Conservation (phyloP, 1,139 yeast genomes). For the Debaryomyces sp. region DNA sequence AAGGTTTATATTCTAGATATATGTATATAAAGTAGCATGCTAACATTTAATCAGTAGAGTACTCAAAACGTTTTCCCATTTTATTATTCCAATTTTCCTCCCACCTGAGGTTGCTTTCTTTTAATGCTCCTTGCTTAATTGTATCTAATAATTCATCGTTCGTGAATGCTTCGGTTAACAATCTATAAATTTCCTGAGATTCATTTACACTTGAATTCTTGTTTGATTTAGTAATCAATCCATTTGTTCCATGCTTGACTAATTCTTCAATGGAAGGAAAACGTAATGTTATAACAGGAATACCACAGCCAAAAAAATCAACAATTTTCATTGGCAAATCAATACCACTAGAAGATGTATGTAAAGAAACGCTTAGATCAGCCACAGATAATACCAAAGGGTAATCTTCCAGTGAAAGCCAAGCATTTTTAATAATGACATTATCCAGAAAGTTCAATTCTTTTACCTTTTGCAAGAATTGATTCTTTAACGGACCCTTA, state of each 20-base stretch:
- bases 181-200: slow-evolving; percentile 52
- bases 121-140: slow-evolving; percentile 68
- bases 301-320: slow-evolving; percentile 94
- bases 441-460: slow-evolving; percentile 41
- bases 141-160: slow-evolving; percentile 32
- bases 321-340: slow-evolving; percentile 98
- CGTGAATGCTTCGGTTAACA: slow-evolving; percentile 49
- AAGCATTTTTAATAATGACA: slow-evolving; percentile 59
- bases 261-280: slow-evolving; percentile 75
- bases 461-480: slow-evolving; percentile 50
- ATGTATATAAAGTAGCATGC: slow-evolving; percentile 7
- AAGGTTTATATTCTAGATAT: slow-evolving; percentile 14
- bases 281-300: slow-evolving; percentile 81
- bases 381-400: slow-evolving; percentile 76
- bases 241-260: slow-evolving; percentile 51
- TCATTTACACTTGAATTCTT: slow-evolving; percentile 46
- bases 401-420: slow-evolving; percentile 83
- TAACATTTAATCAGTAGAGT: slow-evolving; percentile 10
- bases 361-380: slow-evolving; percentile 88
- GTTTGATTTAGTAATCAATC: slow-evolving; percentile 40
- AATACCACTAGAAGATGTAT: slow-evolving; percentile 87
- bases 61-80: slow-evolving; percentile 24
- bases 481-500: slow-evolving; percentile 77
- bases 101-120: slow-evolving; percentile 75
- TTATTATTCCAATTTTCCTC: slow-evolving; percentile 64